These are phyloP conservation scores for Perkinsus olseni DNA, from an alignment of 169 alveolate species.

Conservation along the genomic window DNA sequence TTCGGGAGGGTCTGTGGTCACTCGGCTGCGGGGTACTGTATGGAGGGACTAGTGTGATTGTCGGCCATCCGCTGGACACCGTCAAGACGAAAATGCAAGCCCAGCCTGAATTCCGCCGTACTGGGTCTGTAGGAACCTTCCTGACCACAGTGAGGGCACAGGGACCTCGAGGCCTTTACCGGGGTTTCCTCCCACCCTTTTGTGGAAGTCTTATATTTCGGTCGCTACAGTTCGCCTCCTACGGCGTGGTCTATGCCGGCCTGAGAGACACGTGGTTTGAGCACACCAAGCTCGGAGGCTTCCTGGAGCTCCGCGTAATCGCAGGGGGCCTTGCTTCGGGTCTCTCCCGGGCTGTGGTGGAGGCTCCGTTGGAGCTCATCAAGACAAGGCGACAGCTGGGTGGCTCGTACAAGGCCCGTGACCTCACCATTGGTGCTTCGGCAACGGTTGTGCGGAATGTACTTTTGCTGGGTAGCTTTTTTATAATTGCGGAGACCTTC, in stretches of 20 bases:
- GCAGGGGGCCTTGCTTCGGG: conserved; percentile 25
- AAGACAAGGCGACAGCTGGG: conserved; percentile 34
- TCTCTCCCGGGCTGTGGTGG: conserved; percentile 28
- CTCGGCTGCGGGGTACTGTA: conserved; percentile 20
- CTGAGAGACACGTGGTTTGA: neutral
- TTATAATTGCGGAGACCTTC: conserved; percentile 21
- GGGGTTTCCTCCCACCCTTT: conserved; percentile 40
- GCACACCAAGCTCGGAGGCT: neutral
- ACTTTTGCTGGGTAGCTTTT: conserved; percentile 22
- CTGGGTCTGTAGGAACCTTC: conserved; percentile 11
- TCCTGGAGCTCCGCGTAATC: conserved; percentile 21
- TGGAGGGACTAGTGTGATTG: conserved; percentile 34
- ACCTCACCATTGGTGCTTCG: conserved; percentile 22
- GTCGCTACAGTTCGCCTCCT: conserved; percentile 30
- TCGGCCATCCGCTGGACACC: conserved; percentile 46
- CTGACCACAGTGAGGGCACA: neutral
- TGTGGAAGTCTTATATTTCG: conserved; percentile 19
- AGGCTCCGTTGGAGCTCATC: conserved; percentile 39
- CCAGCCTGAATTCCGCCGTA: conserved; percentile 7
- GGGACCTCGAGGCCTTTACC: conserved; percentile 28
- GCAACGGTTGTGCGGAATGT: conserved; percentile 12
- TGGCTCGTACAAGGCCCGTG: neutral
- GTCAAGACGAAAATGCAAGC: conserved; percentile 47
- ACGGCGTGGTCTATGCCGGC: conserved; percentile 28
- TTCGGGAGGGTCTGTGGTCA: neutral